Percentiles rank a stretch among this genome's conserved stretches.
Conservation (phyloP, 2,329 filamentous ascomycete genomes). For the Colletotrichum sp. region DNA sequence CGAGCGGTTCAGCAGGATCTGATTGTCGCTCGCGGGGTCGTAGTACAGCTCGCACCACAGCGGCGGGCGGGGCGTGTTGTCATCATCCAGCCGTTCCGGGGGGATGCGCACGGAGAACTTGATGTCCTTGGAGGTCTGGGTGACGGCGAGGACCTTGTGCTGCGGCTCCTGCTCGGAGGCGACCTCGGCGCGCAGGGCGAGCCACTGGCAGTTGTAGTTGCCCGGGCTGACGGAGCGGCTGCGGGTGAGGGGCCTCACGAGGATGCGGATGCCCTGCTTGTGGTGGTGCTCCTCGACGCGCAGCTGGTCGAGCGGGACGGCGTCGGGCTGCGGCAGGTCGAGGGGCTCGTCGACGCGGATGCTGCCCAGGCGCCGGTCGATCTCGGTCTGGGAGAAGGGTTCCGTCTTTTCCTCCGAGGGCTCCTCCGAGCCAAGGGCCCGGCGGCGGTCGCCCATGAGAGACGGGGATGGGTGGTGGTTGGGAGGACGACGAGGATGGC, state of each 20-base stretch:
- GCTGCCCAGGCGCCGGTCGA: conserved; percentile 53
- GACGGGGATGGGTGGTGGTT: conserved; percentile 22
- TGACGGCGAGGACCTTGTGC: conserved; percentile 64
- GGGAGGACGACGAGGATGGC: conserved; percentile 19
- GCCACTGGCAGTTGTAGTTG: conserved; percentile 61
- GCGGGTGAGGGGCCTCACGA: conserved; percentile 59
- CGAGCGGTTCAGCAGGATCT: conserved; percentile 61
- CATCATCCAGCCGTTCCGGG: conserved; percentile 46
- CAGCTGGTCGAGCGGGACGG: conserved; percentile 60
- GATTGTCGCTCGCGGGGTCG: conserved; percentile 62
- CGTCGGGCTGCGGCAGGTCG: conserved; percentile 40
- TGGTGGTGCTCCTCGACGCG: conserved; percentile 57
- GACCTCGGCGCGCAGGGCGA: conserved; percentile 60
- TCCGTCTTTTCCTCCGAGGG: conserved; percentile 60
- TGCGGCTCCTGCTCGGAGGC: conserved; percentile 53
- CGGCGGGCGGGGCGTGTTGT: conserved; percentile 47
- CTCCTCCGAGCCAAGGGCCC: conserved; percentile 40
- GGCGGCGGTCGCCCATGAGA: conserved; percentile 54
- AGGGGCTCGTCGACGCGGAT: conserved; percentile 50
- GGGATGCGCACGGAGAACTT: conserved; percentile 65
- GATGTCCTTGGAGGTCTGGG: conserved; percentile 64
- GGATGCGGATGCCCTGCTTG: conserved; percentile 60
- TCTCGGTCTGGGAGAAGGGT: conserved; percentile 62
- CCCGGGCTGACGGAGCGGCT: conserved; percentile 61
- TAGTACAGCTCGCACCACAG: conserved; percentile 68